These are phyloP conservation scores for Pichia sp. DNA, from an alignment of 1,139 yeast species.

Conservation along the genomic window DNA sequence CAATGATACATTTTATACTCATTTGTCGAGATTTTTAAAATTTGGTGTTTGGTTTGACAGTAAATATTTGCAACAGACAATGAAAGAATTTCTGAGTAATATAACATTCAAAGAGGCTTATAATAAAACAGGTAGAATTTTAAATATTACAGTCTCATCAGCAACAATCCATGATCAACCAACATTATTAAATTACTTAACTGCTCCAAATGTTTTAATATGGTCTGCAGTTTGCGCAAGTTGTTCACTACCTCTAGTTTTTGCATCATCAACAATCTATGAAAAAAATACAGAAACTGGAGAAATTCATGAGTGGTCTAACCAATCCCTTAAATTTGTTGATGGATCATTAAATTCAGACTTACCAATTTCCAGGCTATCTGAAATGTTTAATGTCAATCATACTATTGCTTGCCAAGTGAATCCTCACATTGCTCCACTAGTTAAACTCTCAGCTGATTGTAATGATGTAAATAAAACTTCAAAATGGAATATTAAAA, in stretches of 20 bases:
- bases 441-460: constrained; percentile 60
- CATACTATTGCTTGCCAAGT: constrained; percentile 97
- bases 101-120: constrained; percentile 65
- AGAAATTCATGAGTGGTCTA: constrained; percentile 72
- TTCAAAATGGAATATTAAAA: constrained; percentile 60
- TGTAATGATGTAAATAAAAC: constrained; percentile 42
- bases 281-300: constrained; percentile 77
- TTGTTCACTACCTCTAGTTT: constrained; percentile 88
- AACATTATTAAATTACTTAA: constrained; percentile 75
- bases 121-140: constrained; percentile 52
- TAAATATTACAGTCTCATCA: constrained; percentile 72
- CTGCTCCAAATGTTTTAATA: constrained; percentile 86
- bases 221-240: constrained; percentile 96
- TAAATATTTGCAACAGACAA: constrained; percentile 61
- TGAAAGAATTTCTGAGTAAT: constrained; percentile 80
- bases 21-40: constrained; percentile 58
- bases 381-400: constrained; percentile 95
- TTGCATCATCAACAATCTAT: constrained; percentile 77
- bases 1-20: constrained; percentile 40
- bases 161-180: constrained; percentile 73
- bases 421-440: constrained; percentile 91
- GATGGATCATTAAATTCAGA: constrained; percentile 97
- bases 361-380: constrained; percentile 78
- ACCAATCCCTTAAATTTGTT: constrained; percentile 73
- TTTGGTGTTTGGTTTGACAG: constrained; percentile 89